Evolutionary conservation across 306 rosid species (phyloP).

Genomic region (Fagus sylvatica): DNA sequence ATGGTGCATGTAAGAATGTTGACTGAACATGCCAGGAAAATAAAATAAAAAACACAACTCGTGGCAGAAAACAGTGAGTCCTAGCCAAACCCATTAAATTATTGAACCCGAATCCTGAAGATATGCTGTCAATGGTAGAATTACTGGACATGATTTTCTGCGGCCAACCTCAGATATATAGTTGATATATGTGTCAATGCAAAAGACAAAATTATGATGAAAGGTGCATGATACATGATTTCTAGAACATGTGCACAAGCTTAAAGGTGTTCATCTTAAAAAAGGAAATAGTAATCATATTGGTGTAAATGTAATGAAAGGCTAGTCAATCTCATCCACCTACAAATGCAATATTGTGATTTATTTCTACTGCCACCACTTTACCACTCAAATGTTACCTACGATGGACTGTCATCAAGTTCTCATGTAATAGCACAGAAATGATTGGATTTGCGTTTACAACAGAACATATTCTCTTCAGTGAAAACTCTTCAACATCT

Average conservation of each 20-base stretch:
- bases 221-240: not conserved
- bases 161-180: not conserved
- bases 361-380: not conserved
- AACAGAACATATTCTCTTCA: not conserved
- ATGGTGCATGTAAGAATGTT: too few species aligned
- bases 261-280: not conserved
- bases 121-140: too few species aligned
- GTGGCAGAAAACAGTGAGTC: too few species aligned
- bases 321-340: not conserved
- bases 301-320: not conserved
- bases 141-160: too few species aligned
- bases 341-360: not conserved
- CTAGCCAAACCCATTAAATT: too few species aligned
- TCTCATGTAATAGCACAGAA: not conserved
- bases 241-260: not conserved
- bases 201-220: not conserved
- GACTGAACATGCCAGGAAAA: too few species aligned
- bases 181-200: not conserved
- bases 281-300: not conserved
- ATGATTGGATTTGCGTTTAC: not conserved
- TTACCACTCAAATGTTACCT: constrained; percentile 9
- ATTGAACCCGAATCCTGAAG: too few species aligned
- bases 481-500: constrained; percentile 15
- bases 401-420: not conserved
- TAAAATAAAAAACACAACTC: too few species aligned